Base-by-base conservation (phyloP, 164 flowering plant genomes). In the Umbilicus rupestris region DNA sequence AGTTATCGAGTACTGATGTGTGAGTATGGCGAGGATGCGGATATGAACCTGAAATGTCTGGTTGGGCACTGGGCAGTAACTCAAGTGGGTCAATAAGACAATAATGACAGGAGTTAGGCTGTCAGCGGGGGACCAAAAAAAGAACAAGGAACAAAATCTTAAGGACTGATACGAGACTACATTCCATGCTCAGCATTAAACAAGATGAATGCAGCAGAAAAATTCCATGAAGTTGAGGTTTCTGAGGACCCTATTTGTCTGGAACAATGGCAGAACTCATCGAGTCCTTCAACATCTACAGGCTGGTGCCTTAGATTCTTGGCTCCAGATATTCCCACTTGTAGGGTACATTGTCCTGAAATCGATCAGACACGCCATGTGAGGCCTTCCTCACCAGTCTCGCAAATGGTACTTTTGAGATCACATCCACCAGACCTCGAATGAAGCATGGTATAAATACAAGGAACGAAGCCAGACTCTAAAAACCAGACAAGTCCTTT, bases 81-180 rank as follows among this genome's bases (percentile, higher is more conserved):
- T 49, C 55, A 5, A 22, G 55, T 49, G 55, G 55, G 55, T 7
- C 22, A 6, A 5, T 6, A 7, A 49, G 20, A 49, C n/a, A n/a
- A n/a, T n/a, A n/a, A n/a, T n/a, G 26, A 49, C 55, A n/a, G 26
- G 55, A 49, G 55, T 49, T 20, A 5, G 26, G 26, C 59, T 24
- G 59, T 55, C 60, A 16, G 60, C 16, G 4, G 19, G 60, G 60
- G 60, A 55, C 60, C 60, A 55, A 55, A 55, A 55, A 55, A 55
- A 28, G 60, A 55, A 55, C 60, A 55, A 55, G 15, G 60, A 55
- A 55, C 60, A 55, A 55, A 55, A 55, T 26, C 31, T 3, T 28
- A 26, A 14, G 0, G 33, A 26, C 7, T n/a, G 28, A 50, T 28
- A 55, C 60, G 28, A 55, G 35, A 55, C 60, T 28, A 55, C 33